phyloP scores from a whole-genome alignment of 495 filamentous ascomycete species.

The Annulohypoxylon moriforme region DNA sequence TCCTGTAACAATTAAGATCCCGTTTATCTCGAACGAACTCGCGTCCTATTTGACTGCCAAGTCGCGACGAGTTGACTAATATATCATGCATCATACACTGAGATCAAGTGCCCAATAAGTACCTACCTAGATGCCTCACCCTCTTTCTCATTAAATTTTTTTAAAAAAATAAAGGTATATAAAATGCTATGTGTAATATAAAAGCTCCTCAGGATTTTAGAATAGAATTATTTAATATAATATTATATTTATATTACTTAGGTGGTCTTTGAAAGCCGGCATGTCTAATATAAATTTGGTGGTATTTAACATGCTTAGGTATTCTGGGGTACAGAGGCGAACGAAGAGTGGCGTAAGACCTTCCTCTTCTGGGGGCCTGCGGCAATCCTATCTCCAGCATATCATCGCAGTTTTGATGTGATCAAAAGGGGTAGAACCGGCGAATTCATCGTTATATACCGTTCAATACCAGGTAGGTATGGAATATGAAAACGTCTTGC shows the following conservation, averaged over 20 bases:
- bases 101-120: background rate
- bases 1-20: background rate
- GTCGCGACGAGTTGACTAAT: background rate
- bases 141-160: no score
- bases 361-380: background rate
- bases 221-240: background rate
- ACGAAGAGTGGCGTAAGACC: background rate
- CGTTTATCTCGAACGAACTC: conserved; percentile 5
- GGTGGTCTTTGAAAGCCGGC: background rate
- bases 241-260: background rate
- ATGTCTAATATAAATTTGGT: background rate
- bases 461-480: background rate
- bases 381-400: background rate
- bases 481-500: background rate
- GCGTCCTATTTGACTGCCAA: conserved; percentile 1
- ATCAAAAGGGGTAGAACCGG: background rate
- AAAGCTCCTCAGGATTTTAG: no score
- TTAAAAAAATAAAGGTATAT: no score
- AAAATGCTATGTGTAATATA: no score
- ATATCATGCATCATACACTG: background rate
- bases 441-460: background rate
- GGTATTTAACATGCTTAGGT: background rate
- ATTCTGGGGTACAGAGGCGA: conserved; percentile 12
- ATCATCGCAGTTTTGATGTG: background rate
- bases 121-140: background rate